Base-by-base conservation (phyloP, 2,329 filamentous ascomycete species). In the Juglanconis sp. region DNA sequence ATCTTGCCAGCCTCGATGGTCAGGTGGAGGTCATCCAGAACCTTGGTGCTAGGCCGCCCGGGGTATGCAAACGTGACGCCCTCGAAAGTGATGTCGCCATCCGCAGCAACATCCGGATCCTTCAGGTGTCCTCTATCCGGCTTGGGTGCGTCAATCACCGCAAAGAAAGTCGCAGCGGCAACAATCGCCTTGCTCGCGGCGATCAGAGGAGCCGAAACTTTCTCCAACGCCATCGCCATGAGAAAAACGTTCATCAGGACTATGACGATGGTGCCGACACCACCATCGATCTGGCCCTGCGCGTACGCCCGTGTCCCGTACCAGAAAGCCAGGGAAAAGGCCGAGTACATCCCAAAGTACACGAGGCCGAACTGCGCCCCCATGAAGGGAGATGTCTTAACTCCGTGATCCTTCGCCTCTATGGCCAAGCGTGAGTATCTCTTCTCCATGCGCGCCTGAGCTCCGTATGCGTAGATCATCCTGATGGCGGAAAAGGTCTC, bases 1-100 rank as follows among this genome's bases (percentile, higher is more conserved):
- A 87, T 81, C 67, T 89, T 88, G 24, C 87, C 87, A 7, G 83
- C 79, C 61, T 83, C 77, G 58, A 91, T 83, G 0, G 71, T 76
- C 8, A 90, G 72, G 65, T 81, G 79, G 3, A 91, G 71, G 3
- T 79, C 74, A 65, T 89, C 80, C 1, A 91, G 72, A 0, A 91
- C 83, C 66, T 84, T 85, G 62, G 87, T 81, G 60, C 87, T 80
- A 0, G 86, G 84, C 11, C 87, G 79, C 53, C 77, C 85, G 0
- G 90, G 90, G 67, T 93, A 93, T 2, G 88, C 83, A 67, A 93
- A 92, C n/a, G 80, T 82, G 10, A 93, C 82, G 47, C 85, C 77
- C 10, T 84, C 74, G 46, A 93, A 83, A 5, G 81, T 73, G 53
- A 90, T 87, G 55, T 88, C 81, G 17, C 75, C 73, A 5, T 71